These are phyloP conservation scores for Arthrobotrys sinensis DNA, from an alignment of 2,329 filamentous ascomycete species.

Conservation along the genomic window DNA sequence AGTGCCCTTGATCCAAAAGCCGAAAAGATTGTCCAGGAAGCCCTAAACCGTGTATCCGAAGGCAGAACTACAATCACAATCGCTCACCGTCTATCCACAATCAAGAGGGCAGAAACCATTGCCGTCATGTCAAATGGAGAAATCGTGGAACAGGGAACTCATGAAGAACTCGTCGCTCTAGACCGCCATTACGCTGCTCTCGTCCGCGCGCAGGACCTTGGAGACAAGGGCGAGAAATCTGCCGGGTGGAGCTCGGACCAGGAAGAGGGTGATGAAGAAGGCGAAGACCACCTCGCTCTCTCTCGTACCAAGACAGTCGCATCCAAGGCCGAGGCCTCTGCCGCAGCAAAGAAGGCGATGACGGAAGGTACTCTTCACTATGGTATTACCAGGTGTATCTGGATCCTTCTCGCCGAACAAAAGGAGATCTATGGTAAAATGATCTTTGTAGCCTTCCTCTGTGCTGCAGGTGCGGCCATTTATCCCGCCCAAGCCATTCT, in stretches of 20 bases:
- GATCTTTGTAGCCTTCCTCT: slow-evolving; percentile 71
- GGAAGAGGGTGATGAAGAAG: slow-evolving; percentile 61
- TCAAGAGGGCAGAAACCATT: slow-evolving; percentile 83
- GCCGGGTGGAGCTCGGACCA: slow-evolving; percentile 43
- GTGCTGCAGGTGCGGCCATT: slow-evolving; percentile 67
- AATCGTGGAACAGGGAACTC: slow-evolving; percentile 81
- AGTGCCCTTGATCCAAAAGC: slow-evolving; percentile 75
- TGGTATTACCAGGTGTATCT: slow-evolving; percentile 72
- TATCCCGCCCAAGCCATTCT: slow-evolving; percentile 73
- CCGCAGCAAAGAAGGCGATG: slow-evolving; percentile 60
- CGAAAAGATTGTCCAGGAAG: slow-evolving; percentile 73
- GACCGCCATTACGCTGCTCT: slow-evolving; percentile 78
- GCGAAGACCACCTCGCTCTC: slow-evolving; percentile 33
- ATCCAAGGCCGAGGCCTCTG: slow-evolving; percentile 50
- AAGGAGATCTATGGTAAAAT: slow-evolving; percentile 70
- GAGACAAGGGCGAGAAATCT: slow-evolving; percentile 66
- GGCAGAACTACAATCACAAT: slow-evolving; percentile 82
- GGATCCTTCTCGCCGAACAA: slow-evolving; percentile 74
- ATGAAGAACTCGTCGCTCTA: slow-evolving; percentile 78
- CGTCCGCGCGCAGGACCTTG: slow-evolving; percentile 76
- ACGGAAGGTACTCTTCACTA: slow-evolving; percentile 58
- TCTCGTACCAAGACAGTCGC: slow-evolving; percentile 49
- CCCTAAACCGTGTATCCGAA: slow-evolving; percentile 74
- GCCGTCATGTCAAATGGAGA: slow-evolving; percentile 80
- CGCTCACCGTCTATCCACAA: slow-evolving; percentile 81